phyloP scores from a whole-genome alignment of 2,329 filamentous ascomycete genomes.

The Hypomyces rosellus region DNA sequence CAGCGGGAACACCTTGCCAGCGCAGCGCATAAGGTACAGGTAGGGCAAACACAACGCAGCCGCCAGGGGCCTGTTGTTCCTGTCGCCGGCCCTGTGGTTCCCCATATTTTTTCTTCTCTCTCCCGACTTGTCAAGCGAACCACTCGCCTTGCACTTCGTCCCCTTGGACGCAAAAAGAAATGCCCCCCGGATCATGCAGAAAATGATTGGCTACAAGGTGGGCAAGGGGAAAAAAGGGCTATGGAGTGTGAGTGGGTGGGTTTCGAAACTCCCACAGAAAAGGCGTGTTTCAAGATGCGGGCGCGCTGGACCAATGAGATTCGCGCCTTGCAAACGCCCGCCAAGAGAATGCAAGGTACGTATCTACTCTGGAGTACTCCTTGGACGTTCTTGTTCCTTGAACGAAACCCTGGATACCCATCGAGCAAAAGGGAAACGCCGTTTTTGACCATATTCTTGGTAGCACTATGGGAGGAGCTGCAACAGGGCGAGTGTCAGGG shows the following conservation, averaged over 20 bases:
- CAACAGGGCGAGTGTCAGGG: background rate
- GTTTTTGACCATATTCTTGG: background rate
- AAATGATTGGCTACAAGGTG: too few relatives aligned
- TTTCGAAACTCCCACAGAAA: slow-evolving; percentile 3
- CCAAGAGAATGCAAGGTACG: too few relatives aligned
- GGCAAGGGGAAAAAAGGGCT: background rate
- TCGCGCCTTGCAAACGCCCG: background rate
- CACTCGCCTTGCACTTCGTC: too few relatives aligned
- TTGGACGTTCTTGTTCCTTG: too few relatives aligned
- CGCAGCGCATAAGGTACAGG: background rate
- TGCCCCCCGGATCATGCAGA: too few relatives aligned
- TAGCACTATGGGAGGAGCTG: background rate
- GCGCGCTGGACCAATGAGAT: slow-evolving; percentile 8
- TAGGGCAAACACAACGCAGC: background rate
- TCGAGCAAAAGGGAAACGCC: too few relatives aligned
- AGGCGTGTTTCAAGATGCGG: slow-evolving; percentile 8
- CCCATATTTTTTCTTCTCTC: too few relatives aligned
- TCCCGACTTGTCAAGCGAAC: too few relatives aligned
- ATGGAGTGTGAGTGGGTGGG: background rate
- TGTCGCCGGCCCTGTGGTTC: too few relatives aligned
- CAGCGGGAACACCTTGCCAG: background rate
- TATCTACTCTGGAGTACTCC: too few relatives aligned
- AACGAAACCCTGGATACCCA: too few relatives aligned
- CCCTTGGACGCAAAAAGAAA: too few relatives aligned
- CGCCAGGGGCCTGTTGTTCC: background rate